Evolutionary conservation across 1,284 basidiomycete genomes (phyloP), one percentile per base, ranked within the genome.

Genomic region (Apiotrichum gamsii): DNA sequence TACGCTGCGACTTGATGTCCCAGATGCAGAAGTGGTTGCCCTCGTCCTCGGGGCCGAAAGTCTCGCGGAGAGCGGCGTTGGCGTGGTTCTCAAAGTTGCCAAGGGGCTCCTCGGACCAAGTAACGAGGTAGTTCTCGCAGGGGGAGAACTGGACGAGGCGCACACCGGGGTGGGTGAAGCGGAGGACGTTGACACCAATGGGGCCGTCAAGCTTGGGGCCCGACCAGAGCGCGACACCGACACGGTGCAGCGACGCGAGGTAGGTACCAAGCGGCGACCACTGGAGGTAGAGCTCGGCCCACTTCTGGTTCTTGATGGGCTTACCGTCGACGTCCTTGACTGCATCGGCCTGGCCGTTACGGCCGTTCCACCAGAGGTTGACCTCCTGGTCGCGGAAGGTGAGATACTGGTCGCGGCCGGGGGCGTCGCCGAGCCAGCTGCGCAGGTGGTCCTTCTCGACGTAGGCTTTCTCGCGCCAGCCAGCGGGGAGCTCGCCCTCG

Each of bases 71-170:
- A 49, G 70, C 59, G 18, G 74, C 65, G 37, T 65, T 58, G 48
- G 81, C 76, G 35, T 86, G 84, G 56, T 83, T 84, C 56, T 89
- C 85, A 32, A 87, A 85, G 30, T 93, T 85, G 50, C 84, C 79
- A 62, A 98, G 94, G 18, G 93, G 84, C 61, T 96, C 90, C 61
- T 91, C 87, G 8, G 95, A 96, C 90, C 94, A 98, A 34, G 95
- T 98, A 62, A 96, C 89, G 57, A 99, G 77, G 75, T 95, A 98
- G 58, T 89, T 84, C 74, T 99, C 95, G 76, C 87, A 88, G 5
- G 95, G 93, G 23, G 93, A 97, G 74, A 98, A 98, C 75, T 97
- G 93, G 65, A 99, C 85, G 38, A 98, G 79, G 71, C 93, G 90
- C 61, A 94, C 91, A 51, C 94, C 80, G 10, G 93, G 91, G 73